Conservation (phyloP, 139 green algal genomes). For the Microglena sp. region DNA sequence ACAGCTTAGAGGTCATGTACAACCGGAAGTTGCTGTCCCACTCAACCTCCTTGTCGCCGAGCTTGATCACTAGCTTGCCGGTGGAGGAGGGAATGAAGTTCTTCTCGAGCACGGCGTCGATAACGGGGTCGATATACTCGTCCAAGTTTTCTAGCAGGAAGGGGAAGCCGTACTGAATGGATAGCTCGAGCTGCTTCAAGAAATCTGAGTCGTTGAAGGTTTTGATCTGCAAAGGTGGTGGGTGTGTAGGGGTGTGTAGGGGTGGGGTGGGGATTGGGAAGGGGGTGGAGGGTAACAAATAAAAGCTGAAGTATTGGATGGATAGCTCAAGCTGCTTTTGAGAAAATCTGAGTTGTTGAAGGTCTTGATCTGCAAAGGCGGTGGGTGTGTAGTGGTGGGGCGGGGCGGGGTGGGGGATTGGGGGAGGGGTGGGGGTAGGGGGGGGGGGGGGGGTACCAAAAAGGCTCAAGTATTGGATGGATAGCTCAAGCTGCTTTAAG, state of each 20-base stretch:
- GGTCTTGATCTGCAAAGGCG: constrained; percentile 49
- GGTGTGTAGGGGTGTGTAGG: not conserved
- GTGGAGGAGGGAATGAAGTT: constrained; percentile 35
- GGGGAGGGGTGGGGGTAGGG: too few species aligned
- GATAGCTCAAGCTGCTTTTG: constrained; percentile 87
- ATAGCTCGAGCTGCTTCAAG: constrained; percentile 85
- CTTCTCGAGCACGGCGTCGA: constrained; percentile 83
- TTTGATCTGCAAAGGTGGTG: constrained; percentile 45
- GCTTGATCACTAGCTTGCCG: constrained; percentile 42
- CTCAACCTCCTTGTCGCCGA: constrained; percentile 81
- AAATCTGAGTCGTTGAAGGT: constrained; percentile 84
- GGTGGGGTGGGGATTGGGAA: not conserved
- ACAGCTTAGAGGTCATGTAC: constrained; percentile 58
- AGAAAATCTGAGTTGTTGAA: constrained; percentile 84
- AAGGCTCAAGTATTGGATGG: too few species aligned
- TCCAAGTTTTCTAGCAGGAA: constrained; percentile 87
- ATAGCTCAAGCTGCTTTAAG: constrained; percentile 71
- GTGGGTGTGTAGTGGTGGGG: not conserved
- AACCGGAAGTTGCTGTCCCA: constrained; percentile 74
- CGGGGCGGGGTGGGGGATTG: too few species aligned
- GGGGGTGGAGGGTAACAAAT: not conserved
- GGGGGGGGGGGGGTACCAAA: too few species aligned
- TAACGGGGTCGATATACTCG: constrained; percentile 86
- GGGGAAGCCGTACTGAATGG: constrained; percentile 81
- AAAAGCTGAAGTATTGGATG: constrained; percentile 81